Conservation (phyloP, 1,284 basidiomycete species). For the Sparassis latifolia region DNA sequence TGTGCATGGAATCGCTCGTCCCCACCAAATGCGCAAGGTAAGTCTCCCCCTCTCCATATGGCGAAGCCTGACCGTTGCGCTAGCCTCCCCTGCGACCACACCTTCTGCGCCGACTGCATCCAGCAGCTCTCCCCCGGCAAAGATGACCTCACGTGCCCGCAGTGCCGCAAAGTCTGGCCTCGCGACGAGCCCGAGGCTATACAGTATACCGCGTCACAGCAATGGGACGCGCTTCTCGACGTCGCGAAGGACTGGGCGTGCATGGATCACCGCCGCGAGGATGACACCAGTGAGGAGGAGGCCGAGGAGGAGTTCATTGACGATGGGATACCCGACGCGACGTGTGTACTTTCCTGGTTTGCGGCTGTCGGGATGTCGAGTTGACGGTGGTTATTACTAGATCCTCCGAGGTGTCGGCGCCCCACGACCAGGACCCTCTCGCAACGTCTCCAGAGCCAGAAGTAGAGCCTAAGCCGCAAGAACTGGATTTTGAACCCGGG, state of each 20-base stretch:
- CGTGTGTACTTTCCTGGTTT: background rate
- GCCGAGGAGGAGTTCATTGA: conserved; percentile 36
- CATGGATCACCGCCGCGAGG: conserved; percentile 30
- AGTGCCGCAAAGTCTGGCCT: conserved; percentile 29
- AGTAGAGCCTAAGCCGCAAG: background rate
- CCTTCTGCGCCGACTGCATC: conserved; percentile 35
- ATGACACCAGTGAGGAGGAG: conserved; percentile 38
- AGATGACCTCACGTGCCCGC: conserved; percentile 32
- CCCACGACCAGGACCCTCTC: background rate
- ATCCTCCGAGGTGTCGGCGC: too few species aligned
- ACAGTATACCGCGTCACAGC: conserved; percentile 35
- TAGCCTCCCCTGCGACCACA: conserved; percentile 39
- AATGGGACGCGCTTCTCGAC: conserved; percentile 43
- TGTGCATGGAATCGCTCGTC: conserved; percentile 36
- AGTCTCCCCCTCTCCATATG: background rate
- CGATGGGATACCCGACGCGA: conserved; percentile 17
- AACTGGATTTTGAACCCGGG: too few species aligned
- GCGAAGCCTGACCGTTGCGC: background rate
- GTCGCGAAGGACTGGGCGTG: conserved; percentile 35
- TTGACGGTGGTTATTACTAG: too few species aligned
- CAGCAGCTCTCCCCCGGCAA: conserved; percentile 19
- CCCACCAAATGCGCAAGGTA: conserved; percentile 30
- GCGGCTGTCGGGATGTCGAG: too few species aligned
- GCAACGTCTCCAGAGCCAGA: conserved; percentile 7
- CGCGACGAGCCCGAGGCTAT: conserved; percentile 35